Base-by-base conservation (phyloP, 345 rosid genomes). In the Turnera subulata region DNA sequence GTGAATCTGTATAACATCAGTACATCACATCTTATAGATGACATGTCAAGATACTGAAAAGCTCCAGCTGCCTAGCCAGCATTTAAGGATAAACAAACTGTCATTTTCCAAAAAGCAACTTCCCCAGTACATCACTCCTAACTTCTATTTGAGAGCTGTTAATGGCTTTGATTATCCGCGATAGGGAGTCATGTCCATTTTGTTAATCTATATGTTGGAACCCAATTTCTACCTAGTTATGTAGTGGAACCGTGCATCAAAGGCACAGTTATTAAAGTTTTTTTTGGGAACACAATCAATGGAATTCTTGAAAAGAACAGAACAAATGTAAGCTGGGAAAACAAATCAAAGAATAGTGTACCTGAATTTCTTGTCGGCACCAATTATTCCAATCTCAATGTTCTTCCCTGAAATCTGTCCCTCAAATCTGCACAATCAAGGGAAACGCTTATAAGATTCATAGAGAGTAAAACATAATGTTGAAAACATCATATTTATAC, bases 321-420 rank as follows among this genome's bases (percentile, higher is more conserved):
- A 29, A 29, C 35, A n/a, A n/a, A n/a, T n/a, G n/a, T n/a, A n/a
- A n/a, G n/a, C n/a, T n/a, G n/a, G 1, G 63, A 17, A 62, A 60
- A 19, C 51, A 38, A 17, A 19, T 25, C 26, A 25, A 1, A 1
- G 26, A 25, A 51, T 17, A 29, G 20, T 69, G 68, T 75, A 76
- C 96, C 92, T 82, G 82, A 86, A 90, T 58, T 82, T 80, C 68
- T 75, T 84, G 79, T 89, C 95, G 18, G 80, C 63, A 49, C 86
- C 82, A 65, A 89, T 86, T 42, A 82, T 78, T 61, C 92, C 97
- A 56, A 86, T 89, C 70, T 89, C 97, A 61, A 89, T 86, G 75
- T 90, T 90, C 75, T 90, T 84, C 56, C 86, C 62, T 5, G 61
- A 72, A 16, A 62, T 72, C 48, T 91, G 92, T 40, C 98, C 98